Evolutionary conservation across 768 basidiomycete species (phyloP).

Genomic region (Phallus indusiatus): DNA sequence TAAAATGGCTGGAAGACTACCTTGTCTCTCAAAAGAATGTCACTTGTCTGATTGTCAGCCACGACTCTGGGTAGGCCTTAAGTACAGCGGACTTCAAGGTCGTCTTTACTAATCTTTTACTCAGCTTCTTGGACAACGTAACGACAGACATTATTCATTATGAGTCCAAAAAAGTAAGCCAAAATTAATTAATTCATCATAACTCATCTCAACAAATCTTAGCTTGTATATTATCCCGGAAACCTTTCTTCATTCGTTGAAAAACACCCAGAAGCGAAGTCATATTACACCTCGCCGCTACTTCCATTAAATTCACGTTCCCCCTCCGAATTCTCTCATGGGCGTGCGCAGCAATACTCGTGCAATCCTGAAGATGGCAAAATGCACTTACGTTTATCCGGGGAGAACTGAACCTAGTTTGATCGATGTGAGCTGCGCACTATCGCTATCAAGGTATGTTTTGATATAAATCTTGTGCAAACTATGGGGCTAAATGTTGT

Average conservation of each 20-base stretch:
- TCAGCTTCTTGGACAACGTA: slow-evolving; percentile 85
- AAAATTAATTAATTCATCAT: slow-evolving; percentile 7
- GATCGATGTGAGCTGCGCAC: slow-evolving; percentile 80
- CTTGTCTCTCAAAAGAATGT: slow-evolving; percentile 71
- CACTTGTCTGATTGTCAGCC: slow-evolving; percentile 89
- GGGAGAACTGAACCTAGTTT: slow-evolving; percentile 73
- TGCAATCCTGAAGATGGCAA: slow-evolving; percentile 85
- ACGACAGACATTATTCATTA: slow-evolving; percentile 98
- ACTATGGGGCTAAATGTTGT: slow-evolving; percentile 16
- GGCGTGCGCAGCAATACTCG: slow-evolving; percentile 94
- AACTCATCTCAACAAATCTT: slow-evolving; percentile 1
- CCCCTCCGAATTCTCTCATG: slow-evolving; percentile 95
- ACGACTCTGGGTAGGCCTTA: slow-evolving; percentile 80
- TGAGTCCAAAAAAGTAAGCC: slow-evolving; percentile 75
- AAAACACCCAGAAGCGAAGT: slow-evolving; percentile 85
- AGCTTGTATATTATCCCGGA: slow-evolving; percentile 91
- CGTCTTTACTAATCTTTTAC: slow-evolving; percentile 9
- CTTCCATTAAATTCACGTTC: slow-evolving; percentile 91
- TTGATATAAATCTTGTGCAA: neutral
- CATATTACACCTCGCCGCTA: slow-evolving; percentile 96
- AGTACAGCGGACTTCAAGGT: neutral
- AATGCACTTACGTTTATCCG: slow-evolving; percentile 93
- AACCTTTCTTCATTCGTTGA: slow-evolving; percentile 87
- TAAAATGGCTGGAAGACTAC: slow-evolving; percentile 88
- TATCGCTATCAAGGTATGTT: slow-evolving; percentile 79